Evolutionary conservation across 257 asterid genomes (phyloP).

Genomic region (Salvia miltiorrhiza): DNA sequence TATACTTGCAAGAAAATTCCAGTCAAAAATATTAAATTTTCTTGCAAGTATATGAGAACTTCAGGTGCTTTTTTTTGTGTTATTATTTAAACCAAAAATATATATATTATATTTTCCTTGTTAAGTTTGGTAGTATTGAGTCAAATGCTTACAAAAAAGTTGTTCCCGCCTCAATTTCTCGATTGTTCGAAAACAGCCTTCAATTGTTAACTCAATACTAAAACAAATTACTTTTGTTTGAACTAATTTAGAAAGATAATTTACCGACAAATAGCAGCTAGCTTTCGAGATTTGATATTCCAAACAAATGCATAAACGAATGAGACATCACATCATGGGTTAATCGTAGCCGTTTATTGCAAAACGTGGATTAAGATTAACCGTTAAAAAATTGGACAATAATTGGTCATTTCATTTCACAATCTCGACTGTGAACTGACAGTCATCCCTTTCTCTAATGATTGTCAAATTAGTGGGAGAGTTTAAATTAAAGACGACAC

Average conservation of each 20-base stretch:
- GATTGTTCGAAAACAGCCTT: no score
- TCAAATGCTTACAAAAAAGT: background rate
- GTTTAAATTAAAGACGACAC: background rate
- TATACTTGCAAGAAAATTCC: no score
- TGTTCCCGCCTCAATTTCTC: no score
- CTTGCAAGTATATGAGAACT: no score
- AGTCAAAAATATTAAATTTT: no score
- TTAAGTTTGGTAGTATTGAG: no score
- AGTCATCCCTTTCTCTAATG: slow-evolving; percentile 11
- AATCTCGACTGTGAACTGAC: background rate
- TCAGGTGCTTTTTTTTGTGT: no score
- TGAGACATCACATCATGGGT: slow-evolving; percentile 21
- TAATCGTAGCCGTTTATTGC: slow-evolving; percentile 17
- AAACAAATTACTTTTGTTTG: background rate
- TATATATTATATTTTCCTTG: no score
- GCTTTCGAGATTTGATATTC: slow-evolving; percentile 12
- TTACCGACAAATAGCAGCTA: slow-evolving; percentile 41
- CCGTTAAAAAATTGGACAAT: slow-evolving; percentile 11
- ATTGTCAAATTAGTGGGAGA: slow-evolving; percentile 13
- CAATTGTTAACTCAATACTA: background rate
- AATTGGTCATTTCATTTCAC: slow-evolving; percentile 19
- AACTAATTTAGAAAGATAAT: background rate
- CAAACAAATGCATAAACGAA: background rate
- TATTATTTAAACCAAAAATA: no score
- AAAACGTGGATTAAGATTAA: slow-evolving; percentile 1